Base-by-base conservation (phyloP, 805 yeast species). In the Saccharomycopsis babjevae region DNA sequence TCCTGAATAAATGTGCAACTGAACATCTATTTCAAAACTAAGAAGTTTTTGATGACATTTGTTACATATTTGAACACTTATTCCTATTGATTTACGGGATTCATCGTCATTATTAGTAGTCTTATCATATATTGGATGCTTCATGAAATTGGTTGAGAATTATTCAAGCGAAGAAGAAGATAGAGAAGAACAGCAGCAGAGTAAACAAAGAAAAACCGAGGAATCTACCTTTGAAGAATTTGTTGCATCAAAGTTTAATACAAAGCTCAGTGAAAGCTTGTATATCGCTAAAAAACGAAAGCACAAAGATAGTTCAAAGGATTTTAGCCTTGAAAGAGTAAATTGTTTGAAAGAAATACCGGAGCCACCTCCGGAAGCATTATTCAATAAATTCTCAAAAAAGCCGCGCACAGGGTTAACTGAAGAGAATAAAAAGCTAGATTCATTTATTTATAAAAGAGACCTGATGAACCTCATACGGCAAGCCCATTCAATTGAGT, bases 131-230 rank as follows among this genome's bases (percentile, higher is more conserved):
- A 34, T 34, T 13, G 10, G 10, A n/a, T 6, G 1, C n/a, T 55
- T 32, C 28, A 52, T 52, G 56, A 32, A 52, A n/a, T 52, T 52
- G 40, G 40, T 52, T n/a, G 22, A 32, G n/a, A 34, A 20, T 34
- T 52, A 52, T 30, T 20, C 56, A 11, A 52, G 56, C 22, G 56
- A 52, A 38, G 56, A 52, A 52, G 56, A 52, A n/a, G 56, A 52
- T 11, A 28, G 10, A 25, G 54, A 50, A 22, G 54, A 50, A 20
- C n/a, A n/a, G 34, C 34, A 25, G 54, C 18, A 30, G 28, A 52
- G 13, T 18, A 7, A 43, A 43, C 10, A 15, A 43, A 22, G 3
- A 43, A 43, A 43, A 20, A 20, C 22, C 13, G 28, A 43, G 15
- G 15, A 34, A 34, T 13, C 38, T 22, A 46, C 28, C 28, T 46